Evolutionary conservation across 2,329 filamentous ascomycete genomes (phyloP).

Genomic region (Fusarium avenaceum): DNA sequence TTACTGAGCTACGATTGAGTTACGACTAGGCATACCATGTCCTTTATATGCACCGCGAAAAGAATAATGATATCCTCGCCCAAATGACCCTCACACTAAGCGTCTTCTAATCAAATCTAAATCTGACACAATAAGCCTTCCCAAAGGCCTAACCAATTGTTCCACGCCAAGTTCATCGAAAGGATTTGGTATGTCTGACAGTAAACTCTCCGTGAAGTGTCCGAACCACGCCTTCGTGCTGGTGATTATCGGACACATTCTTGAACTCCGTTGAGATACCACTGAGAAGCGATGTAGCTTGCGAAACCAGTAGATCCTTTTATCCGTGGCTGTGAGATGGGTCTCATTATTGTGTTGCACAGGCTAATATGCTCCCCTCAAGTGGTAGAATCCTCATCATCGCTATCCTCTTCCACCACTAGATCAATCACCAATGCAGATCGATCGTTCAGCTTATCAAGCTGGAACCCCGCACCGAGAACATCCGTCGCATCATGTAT

Average conservation of each 20-base stretch:
- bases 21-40: too few species aligned
- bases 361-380: not conserved
- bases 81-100: not conserved
- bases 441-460: slow-evolving; percentile 18
- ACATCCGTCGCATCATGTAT: slow-evolving; percentile 19
- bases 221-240: not conserved
- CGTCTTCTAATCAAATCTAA: not conserved
- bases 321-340: not conserved
- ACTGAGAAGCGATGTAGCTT: not conserved
- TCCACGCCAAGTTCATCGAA: not conserved
- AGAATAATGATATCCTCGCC: too few species aligned
- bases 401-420: slow-evolving; percentile 22
- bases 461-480: slow-evolving; percentile 13
- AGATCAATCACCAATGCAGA: slow-evolving; percentile 24
- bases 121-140: not conserved
- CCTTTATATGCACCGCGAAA: not conserved
- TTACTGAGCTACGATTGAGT: not conserved
- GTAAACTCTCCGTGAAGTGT: not conserved
- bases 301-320: not conserved
- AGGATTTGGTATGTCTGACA: rapidly evolving
- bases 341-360: not conserved
- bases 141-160: not conserved
- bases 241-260: not conserved
- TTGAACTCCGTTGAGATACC: not conserved
- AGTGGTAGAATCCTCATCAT: slow-evolving; percentile 9